Base-by-base conservation (phyloP, 2,329 filamentous ascomycete genomes). In the Ramularia endophylla region DNA sequence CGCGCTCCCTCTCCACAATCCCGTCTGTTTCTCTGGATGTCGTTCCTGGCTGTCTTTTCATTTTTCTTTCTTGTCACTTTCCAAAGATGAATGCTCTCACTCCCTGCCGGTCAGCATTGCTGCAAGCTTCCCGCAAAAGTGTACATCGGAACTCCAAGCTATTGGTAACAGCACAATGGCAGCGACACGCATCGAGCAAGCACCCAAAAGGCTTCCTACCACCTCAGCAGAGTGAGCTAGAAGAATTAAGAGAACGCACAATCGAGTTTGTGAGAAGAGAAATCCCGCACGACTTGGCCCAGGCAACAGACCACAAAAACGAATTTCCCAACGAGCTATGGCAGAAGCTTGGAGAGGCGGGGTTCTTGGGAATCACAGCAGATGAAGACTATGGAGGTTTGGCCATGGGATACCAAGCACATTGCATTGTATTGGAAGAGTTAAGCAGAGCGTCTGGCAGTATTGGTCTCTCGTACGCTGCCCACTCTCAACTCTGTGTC, bases 341-440 rank as follows among this genome's bases (percentile, higher is more conserved):
- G 92, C 73, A 75, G 63, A 95, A 95, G 68, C 73, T 98, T 36
- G 92, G 92, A 48, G 84, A 88, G 51, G 92, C 92, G 25, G 92
- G 79, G 5, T 84, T 97, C 54, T 75, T 97, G 19, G 92, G 92
- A 44, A 86, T 95, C 57, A 97, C 92, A 7, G 92, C 87, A 13
- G 87, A 95, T 58, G 88, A 95, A 67, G 83, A 87, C 41, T 87
- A 92, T 38, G 92, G 92, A 27, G 92, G 90, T 2, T 67, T 97
- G 33, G 86, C 75, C 1, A 83, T 97, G 80, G 92, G 92, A 8
- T 98, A 97, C 66, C 90, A 97, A 69, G 90, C 92, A 32, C 92
- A 98, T 68, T 94, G 87, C 61, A 73, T 95, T 5, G 87, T 95
- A 33, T 85, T 97, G 80, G 92, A 98, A 67, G 92, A 97, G 71